Evolutionary conservation across 768 basidiomycete genomes (phyloP).

Genomic region (Lenzites betulinus): DNA sequence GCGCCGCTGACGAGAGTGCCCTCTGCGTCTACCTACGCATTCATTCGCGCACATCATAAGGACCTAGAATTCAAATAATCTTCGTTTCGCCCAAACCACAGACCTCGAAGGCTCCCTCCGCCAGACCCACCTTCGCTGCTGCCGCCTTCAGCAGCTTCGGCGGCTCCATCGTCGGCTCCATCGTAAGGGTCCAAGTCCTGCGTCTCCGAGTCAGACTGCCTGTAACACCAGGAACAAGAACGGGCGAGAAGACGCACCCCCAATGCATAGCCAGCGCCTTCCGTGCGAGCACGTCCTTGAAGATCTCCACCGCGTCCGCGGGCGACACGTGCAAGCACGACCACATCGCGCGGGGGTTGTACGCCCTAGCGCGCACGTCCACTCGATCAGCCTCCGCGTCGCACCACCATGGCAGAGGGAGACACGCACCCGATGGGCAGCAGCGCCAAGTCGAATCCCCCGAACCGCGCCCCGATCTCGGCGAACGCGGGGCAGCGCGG

Average conservation of each 20-base stretch:
- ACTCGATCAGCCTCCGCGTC: background rate
- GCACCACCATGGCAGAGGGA: background rate
- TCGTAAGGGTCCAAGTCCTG: slow-evolving; percentile 56
- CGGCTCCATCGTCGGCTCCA: slow-evolving; percentile 61
- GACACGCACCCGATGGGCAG: slow-evolving; percentile 64
- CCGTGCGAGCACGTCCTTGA: slow-evolving; percentile 61
- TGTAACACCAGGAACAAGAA: background rate
- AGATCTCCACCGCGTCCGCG: slow-evolving; percentile 66
- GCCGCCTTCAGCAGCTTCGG: slow-evolving; percentile 55
- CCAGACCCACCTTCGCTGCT: slow-evolving; percentile 51
- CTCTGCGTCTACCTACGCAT: too few relatives aligned
- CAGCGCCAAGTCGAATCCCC: slow-evolving; percentile 66
- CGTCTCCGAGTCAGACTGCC: background rate
- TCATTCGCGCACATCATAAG: too few relatives aligned
- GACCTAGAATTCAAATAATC: too few relatives aligned
- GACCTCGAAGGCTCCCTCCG: slow-evolving; percentile 54
- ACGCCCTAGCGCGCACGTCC: slow-evolving; percentile 46
- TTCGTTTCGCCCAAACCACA: slow-evolving; percentile 64
- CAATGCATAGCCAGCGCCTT: slow-evolving; percentile 71
- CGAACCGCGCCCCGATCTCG: slow-evolving; percentile 64
- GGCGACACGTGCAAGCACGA: slow-evolving; percentile 67
- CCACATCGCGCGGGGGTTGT: slow-evolving; percentile 55
- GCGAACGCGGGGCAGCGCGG: slow-evolving; percentile 73
- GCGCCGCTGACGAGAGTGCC: too few relatives aligned
- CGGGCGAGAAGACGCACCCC: slow-evolving; percentile 44